Evolutionary conservation across 148 eudicot species (phyloP), one percentile per base, ranked within the genome.

Genomic region (Camellia sinensis): DNA sequence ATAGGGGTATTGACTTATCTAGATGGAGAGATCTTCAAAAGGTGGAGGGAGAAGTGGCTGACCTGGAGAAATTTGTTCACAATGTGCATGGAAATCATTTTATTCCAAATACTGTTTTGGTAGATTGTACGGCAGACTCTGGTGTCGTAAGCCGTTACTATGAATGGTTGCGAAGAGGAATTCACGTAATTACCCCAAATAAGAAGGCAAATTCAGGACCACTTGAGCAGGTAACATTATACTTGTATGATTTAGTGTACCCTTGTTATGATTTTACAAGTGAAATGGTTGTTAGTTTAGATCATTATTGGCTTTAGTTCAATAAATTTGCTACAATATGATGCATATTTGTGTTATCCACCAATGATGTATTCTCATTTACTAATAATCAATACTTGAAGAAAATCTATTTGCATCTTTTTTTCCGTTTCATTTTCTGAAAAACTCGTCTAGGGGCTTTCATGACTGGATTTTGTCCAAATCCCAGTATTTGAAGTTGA

Each of bases 151-250:
- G 87, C 81, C 90, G 89, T 86, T 96, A 96, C 83, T 78, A 94
- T 80, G 97, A 94, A 19, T 96, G 99, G 98, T 78, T 96, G 86
- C 86, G 89, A 66, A 84, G 85, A 84, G 99, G 99, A 73, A 90
- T 96, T 41, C 98, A 96, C 77, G 86, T 96, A 62, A 87, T 93
- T 71, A 96, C 99, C 46, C 99, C 99, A 53, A 96, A 96, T 80
- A 93, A 96, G 84, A 96, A 93, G 88, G 98, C 99, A 72, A 96
- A 96, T 84, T 96, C 99, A 48, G 99, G 99, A 85, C 99, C 99
- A 73, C 98, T 96, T 83, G 98, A 96, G 78, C 92, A 91, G 99
- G 98, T 94, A 87, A 77, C 72, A 0, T 71, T 73, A 1, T 3
- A 5, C 22, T 52, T 22, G 43, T 1, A 7, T 6, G 44, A 64